Percentiles rank a stretch among this genome's conserved stretches.
Evolutionary conservation across 495 filamentous ascomycete genomes (phyloP).

Genomic region (Cercophora samala): DNA sequence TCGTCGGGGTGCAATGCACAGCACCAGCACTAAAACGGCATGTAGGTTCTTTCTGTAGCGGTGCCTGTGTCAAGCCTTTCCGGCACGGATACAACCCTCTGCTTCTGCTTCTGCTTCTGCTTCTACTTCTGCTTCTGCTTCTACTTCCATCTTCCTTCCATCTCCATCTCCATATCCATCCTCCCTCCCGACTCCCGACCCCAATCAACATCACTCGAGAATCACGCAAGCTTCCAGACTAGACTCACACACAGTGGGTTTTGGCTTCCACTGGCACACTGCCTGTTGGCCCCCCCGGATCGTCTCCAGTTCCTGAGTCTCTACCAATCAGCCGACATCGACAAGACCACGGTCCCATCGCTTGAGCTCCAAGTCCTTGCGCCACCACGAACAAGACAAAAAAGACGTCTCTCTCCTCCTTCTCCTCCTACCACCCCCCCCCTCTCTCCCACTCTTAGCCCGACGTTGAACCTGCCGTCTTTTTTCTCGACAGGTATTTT

Average conservation of each 20-base stretch:
- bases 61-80: slow-evolving; percentile 25
- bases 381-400: slow-evolving; percentile 30
- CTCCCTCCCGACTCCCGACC: not conserved
- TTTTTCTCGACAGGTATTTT: not conserved
- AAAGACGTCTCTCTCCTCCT: slow-evolving; percentile 16
- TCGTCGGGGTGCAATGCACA: slow-evolving; percentile 10
- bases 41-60: slow-evolving; percentile 10
- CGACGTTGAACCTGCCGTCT: not conserved
- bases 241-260: no score
- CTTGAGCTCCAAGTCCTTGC: slow-evolving; percentile 32
- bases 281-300: slow-evolving; percentile 16
- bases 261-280: not conserved
- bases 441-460: not conserved
- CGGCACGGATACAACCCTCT: slow-evolving; percentile 26
- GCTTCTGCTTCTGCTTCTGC: not conserved
- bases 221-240: slow-evolving; percentile 1
- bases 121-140: slow-evolving; percentile 10
- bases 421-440: no score
- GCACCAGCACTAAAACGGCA: slow-evolving; percentile 24
- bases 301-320: slow-evolving; percentile 6
- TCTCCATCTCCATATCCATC: not conserved
- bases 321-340: slow-evolving; percentile 29
- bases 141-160: slow-evolving; percentile 7
- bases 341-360: slow-evolving; percentile 20
- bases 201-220: not conserved